Percentiles rank a stretch among this genome's conserved stretches.
Evolutionary conservation across 129 eudicot genomes (phyloP).

Genomic region (Chrysanthemum seticuspe): DNA sequence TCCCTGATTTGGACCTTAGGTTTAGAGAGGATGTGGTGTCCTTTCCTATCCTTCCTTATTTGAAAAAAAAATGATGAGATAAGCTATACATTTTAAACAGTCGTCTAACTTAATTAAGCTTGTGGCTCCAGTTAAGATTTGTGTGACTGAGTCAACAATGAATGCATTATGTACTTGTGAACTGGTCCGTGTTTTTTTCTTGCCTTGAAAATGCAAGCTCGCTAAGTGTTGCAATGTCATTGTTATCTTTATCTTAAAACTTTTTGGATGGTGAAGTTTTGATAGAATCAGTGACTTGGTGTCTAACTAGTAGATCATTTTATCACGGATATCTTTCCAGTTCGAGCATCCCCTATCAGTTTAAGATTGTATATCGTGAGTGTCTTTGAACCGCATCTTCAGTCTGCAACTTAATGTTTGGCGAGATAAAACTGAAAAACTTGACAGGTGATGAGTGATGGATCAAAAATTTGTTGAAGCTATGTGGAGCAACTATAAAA

Average conservation of each 20-base stretch:
- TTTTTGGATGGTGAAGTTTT: neutral
- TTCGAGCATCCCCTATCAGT: neutral
- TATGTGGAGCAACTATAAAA: no score
- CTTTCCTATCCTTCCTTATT: conserved; percentile 22
- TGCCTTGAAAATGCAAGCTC: conserved; percentile 13
- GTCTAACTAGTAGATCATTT: no score
- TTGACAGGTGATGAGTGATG: no score
- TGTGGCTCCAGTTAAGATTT: conserved; percentile 23
- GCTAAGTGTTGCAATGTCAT: conserved; percentile 1
- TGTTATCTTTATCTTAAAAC: neutral
- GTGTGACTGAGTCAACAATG: conserved; percentile 24
- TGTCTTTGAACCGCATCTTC: neutral
- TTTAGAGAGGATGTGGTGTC: conserved; percentile 32
- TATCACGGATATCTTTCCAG: neutral
- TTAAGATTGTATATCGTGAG: neutral
- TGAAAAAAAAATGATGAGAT: conserved; percentile 5
- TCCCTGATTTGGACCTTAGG: conserved; percentile 6
- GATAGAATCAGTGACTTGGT: neutral
- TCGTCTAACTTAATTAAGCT: conserved; percentile 19
- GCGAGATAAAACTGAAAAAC: no score
- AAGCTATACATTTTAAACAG: conserved; percentile 22
- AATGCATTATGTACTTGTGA: conserved; percentile 34
- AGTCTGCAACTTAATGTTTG: no score
- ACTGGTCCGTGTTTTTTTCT: conserved; percentile 18
- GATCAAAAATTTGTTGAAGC: no score